Conservation (phyloP, 805 yeast species). For the Nakazawaea siamensis region DNA sequence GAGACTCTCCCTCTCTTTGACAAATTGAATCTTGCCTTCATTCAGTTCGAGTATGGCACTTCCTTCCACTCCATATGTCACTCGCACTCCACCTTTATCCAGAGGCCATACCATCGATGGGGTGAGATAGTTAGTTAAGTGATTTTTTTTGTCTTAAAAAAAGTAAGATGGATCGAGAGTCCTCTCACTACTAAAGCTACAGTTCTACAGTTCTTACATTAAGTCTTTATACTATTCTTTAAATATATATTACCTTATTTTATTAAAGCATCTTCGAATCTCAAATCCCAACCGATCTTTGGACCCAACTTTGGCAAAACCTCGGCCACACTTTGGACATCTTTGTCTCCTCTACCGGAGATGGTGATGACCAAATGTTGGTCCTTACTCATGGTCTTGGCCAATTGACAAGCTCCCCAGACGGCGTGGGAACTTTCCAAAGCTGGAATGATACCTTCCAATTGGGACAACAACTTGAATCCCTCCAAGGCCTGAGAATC, state of each 20-base stretch:
- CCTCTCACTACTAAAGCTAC: too few relatives aligned
- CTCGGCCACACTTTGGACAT: conserved; percentile 96
- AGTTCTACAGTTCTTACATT: too few relatives aligned
- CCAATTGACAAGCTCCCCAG: conserved; percentile 82
- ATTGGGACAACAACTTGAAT: conserved; percentile 78
- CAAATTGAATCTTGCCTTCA: too few relatives aligned
- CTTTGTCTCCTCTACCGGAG: conserved; percentile 99
- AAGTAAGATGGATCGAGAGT: too few relatives aligned
- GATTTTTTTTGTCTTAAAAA: too few relatives aligned
- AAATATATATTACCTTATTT: too few relatives aligned
- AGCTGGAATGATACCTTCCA: conserved; percentile 98
- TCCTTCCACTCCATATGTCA: too few relatives aligned
- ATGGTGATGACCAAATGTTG: conserved; percentile 80
- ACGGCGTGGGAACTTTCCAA: conserved; percentile 96
- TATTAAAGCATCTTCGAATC: conserved; percentile 49
- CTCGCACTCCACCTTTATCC: too few relatives aligned
- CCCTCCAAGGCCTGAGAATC: conserved; percentile 95
- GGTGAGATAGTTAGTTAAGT: not conserved
- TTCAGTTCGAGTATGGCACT: too few relatives aligned
- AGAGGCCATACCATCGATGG: too few relatives aligned
- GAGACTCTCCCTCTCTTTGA: too few relatives aligned
- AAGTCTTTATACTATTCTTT: too few relatives aligned
- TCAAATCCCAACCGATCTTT: conserved; percentile 89
- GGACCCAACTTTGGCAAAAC: conserved; percentile 86
- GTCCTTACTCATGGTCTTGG: conserved; percentile 73